Conservation (phyloP, 1,284 basidiomycete genomes). For the Meira miltonrushii region DNA sequence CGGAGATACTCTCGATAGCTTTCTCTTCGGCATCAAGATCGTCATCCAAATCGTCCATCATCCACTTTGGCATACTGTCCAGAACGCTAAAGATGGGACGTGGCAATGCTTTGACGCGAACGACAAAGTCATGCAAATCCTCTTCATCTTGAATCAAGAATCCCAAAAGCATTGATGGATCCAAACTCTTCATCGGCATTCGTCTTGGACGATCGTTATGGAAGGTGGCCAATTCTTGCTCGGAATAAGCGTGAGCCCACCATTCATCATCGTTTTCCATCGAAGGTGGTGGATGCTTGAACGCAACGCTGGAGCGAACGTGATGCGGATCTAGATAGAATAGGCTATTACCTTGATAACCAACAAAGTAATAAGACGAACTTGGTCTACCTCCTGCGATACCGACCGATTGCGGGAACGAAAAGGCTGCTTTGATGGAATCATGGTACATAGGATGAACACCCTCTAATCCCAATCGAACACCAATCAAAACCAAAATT, state of each 20-base stretch:
- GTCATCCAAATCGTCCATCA: conserved; percentile 68
- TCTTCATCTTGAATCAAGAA: conserved; percentile 76
- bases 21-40: conserved; percentile 70
- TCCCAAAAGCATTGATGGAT: conserved; percentile 93
- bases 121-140: conserved; percentile 77
- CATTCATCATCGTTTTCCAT: conserved; percentile 53
- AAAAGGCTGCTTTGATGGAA: conserved; percentile 81
- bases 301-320: conserved; percentile 71
- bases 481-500: conserved; percentile 79
- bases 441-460: conserved; percentile 94
- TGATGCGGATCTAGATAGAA: conserved; percentile 97
- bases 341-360: conserved; percentile 64
- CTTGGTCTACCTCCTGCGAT: conserved; percentile 92
- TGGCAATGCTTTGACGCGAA: conserved; percentile 54
- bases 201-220: conserved; percentile 81
- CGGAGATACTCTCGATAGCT: conserved; percentile 55
- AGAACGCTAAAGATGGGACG: conserved; percentile 52
- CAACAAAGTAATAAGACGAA: conserved; percentile 96
- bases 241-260: conserved; percentile 63
- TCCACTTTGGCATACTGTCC: conserved; percentile 77
- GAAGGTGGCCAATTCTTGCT: conserved; percentile 73
- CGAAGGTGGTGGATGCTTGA: conserved; percentile 61
- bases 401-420: conserved; percentile 88
- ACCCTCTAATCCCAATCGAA: conserved; percentile 81
- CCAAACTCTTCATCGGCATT: conserved; percentile 83